Evolutionary conservation across 1,284 basidiomycete genomes (phyloP).

Genomic region (Boletus semigastroideus): DNA sequence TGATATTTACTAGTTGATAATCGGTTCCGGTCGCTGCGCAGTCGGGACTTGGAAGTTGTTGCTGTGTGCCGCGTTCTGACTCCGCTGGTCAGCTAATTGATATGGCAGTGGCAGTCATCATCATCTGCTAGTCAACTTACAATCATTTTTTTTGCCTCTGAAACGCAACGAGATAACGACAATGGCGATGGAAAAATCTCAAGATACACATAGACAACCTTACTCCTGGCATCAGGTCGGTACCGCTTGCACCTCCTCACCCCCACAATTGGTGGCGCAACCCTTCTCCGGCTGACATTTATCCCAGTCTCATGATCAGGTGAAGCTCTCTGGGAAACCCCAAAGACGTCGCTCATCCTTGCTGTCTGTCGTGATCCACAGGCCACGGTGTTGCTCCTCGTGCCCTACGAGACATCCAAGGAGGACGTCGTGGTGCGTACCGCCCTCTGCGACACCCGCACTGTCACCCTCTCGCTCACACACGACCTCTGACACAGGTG

Average conservation of each 20-base stretch:
- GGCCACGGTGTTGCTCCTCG: slow-evolving; percentile 75
- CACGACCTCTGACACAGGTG: slow-evolving; percentile 44
- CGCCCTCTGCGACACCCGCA: not conserved
- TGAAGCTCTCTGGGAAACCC: slow-evolving; percentile 31
- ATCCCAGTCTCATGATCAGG: slow-evolving; percentile 64
- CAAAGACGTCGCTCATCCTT: slow-evolving; percentile 14
- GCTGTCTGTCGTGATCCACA: slow-evolving; percentile 33
- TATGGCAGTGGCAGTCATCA: slow-evolving; percentile 22
- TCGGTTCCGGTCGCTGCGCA: not conserved
- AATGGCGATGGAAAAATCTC: slow-evolving; percentile 26
- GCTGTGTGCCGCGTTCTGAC: slow-evolving; percentile 28
- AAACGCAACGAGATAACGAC: slow-evolving; percentile 11
- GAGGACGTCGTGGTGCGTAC: slow-evolving; percentile 65
- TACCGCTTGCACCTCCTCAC: not conserved
- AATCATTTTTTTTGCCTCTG: slow-evolving; percentile 7
- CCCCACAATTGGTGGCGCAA: slow-evolving; percentile 16
- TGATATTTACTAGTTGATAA: slow-evolving; percentile 17
- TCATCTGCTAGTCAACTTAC: slow-evolving; percentile 4
- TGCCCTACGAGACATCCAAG: slow-evolving; percentile 66
- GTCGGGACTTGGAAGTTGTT: not conserved
- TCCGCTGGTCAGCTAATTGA: slow-evolving; percentile 29
- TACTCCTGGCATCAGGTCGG: slow-evolving; percentile 66
- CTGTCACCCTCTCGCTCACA: slow-evolving; percentile 5
- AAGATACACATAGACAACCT: slow-evolving; percentile 42
- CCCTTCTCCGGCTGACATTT: slow-evolving; percentile 18